Conservation (phyloP, 140 eudicot species). For the Flaveria floridana region DNA sequence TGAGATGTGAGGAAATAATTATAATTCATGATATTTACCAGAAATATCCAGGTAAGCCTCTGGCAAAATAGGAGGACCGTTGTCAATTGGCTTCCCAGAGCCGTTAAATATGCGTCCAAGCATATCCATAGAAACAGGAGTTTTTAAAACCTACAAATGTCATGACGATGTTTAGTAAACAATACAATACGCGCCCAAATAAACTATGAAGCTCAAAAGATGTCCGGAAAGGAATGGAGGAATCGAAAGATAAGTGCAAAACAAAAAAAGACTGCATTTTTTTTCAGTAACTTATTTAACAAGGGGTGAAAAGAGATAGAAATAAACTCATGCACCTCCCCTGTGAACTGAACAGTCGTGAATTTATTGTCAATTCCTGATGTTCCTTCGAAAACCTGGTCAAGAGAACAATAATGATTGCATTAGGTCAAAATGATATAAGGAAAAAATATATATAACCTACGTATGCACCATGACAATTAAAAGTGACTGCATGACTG, state of each 20-base stretch:
- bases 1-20: slow-evolving; percentile 5
- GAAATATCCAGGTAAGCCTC: slow-evolving; percentile 94
- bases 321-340: slow-evolving; percentile 53
- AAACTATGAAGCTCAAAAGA: background rate
- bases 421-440: background rate
- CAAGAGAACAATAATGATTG: slow-evolving; percentile 18
- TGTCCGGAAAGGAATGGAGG: background rate
- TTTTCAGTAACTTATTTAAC: slow-evolving; percentile 4
- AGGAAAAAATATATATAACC: slow-evolving; percentile 1
- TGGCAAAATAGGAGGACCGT: slow-evolving; percentile 92
- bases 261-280: background rate
- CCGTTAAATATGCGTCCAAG: slow-evolving; percentile 97
- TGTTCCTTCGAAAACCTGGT: slow-evolving; percentile 95
- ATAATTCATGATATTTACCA: slow-evolving; percentile 37
- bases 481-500: background rate
- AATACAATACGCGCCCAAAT: slow-evolving; percentile 4
- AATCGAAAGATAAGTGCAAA: background rate
- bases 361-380: slow-evolving; percentile 93
- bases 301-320: background rate
- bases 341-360: slow-evolving; percentile 94
- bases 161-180: background rate
- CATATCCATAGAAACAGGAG: slow-evolving; percentile 93
- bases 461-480: background rate
- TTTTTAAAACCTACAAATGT: slow-evolving; percentile 64
- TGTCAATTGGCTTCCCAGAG: slow-evolving; percentile 92